Base-by-base conservation (phyloP, 371 early-diverging fungal genomes). In the Rhizopus microsporus region DNA sequence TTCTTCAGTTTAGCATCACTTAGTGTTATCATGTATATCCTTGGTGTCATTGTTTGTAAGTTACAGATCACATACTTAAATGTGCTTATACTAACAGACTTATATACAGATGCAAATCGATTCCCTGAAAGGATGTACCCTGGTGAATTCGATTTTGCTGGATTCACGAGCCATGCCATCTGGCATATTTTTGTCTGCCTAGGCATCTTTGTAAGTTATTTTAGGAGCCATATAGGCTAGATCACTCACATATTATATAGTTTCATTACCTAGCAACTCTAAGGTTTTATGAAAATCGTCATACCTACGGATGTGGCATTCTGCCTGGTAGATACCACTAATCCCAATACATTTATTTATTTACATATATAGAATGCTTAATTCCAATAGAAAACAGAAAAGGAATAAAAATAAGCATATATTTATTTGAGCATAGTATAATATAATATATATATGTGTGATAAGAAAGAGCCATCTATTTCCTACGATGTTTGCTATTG, bases 151-250 rank as follows among this genome's bases (percentile, higher is more conserved):
- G 92, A 93, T 67, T 69, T 76, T 51, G 70, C 84, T 59, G 84
- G 85, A 51, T 69, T 78, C 70, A 85, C 88, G 51, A 86, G 87
- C 46, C 93, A 92, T 70, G 87, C 86, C 44, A 75, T 88, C 49
- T 92, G 93, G 93, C 93, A 92, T 66, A 62, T 87, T 12, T 81
- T 81, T 68, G 90, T 90, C 6, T 78, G 86, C 16, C 71, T 80
- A 5, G 89, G 87, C 5, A 85, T 86, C 30, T 84, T 70, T 54
- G 76, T 75, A 70, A 63, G 73, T 68, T 38, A 32, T 23, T 8
- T 15, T 50, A 13, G 7, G 7, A 3, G n/a, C 17, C 6, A 2
- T 15, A 13, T 15, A 13, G 2, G 0, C n/a, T 3, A 4, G 9
- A 13, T 13, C 44, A 2, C 44, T 44, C 15, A 37, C 32, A 10